Conservation (phyloP, 2,329 filamentous ascomycete genomes). For the Phialophora macrospora region DNA sequence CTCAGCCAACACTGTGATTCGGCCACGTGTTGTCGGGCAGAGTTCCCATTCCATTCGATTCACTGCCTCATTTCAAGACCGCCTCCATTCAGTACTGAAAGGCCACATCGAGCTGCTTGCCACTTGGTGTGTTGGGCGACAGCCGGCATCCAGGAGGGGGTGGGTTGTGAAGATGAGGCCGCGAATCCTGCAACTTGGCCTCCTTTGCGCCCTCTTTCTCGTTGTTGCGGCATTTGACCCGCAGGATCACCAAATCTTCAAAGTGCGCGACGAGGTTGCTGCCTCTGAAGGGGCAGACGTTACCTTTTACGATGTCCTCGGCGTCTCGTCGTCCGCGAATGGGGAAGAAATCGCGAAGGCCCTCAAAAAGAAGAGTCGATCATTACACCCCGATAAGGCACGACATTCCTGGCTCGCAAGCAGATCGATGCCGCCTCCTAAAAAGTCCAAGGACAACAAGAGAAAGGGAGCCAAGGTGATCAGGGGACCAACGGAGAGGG, state of each 20-base stretch:
- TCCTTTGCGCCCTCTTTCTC: slow-evolving; percentile 69
- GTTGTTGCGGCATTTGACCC: slow-evolving; percentile 67
- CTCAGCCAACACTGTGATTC: slow-evolving; percentile 28
- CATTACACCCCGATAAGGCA: slow-evolving; percentile 94
- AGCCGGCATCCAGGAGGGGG: neutral
- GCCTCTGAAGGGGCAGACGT: slow-evolving; percentile 74
- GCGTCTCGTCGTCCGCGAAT: slow-evolving; percentile 71
- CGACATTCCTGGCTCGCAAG: slow-evolving; percentile 79
- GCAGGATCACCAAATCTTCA: slow-evolving; percentile 98
- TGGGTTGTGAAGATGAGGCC: slow-evolving; percentile 68
- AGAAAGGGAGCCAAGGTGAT: slow-evolving; percentile 68
- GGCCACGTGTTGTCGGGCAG: slow-evolving; percentile 34
- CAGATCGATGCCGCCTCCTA: slow-evolving; percentile 62
- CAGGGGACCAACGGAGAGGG: slow-evolving; percentile 72
- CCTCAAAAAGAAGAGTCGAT: slow-evolving; percentile 83
- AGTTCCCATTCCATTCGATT: slow-evolving; percentile 24
- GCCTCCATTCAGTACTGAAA: slow-evolving; percentile 4
- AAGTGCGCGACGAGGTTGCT: slow-evolving; percentile 83
- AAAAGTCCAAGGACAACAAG: slow-evolving; percentile 56
- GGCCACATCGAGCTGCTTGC: slow-evolving; percentile 1
- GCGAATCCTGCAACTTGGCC: slow-evolving; percentile 65
- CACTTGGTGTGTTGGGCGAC: slow-evolving; percentile 7
- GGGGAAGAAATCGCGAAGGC: slow-evolving; percentile 92
- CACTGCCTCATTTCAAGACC: slow-evolving; percentile 17
- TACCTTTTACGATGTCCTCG: slow-evolving; percentile 94